phyloP scores from a whole-genome alignment of 495 filamentous ascomycete species.

The Terfezia boudieri region DNA sequence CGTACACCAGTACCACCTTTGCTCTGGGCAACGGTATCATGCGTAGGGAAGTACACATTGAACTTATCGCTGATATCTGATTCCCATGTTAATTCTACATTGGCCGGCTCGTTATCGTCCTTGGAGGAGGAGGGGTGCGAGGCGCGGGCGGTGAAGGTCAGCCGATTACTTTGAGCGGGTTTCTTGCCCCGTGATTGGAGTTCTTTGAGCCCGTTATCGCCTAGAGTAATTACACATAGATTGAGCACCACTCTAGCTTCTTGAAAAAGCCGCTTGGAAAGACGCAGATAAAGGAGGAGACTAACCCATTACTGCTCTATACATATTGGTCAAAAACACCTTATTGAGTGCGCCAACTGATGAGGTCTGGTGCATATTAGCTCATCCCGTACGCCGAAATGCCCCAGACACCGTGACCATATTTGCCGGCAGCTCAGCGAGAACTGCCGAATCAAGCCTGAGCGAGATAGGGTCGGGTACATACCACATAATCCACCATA shows the following conservation, averaged over 20 bases:
- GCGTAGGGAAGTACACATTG: slow-evolving; percentile 65
- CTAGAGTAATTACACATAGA: neutral
- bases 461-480: slow-evolving; percentile 4
- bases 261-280: no score
- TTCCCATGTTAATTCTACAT: slow-evolving; percentile 12
- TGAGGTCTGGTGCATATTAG: slow-evolving; percentile 30
- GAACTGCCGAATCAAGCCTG: slow-evolving; percentile 1
- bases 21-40: slow-evolving; percentile 42
- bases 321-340: slow-evolving; percentile 45
- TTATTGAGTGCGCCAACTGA: slow-evolving; percentile 56
- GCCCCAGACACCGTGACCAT: no score
- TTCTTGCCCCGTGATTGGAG: neutral
- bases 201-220: slow-evolving; percentile 5
- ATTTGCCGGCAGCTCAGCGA: no score
- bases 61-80: slow-evolving; percentile 30
- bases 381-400: no score
- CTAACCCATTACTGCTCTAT: slow-evolving; percentile 51
- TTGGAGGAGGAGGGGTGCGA: neutral
- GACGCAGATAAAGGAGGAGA: neutral
- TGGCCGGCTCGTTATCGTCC: neutral
- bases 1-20: slow-evolving; percentile 28
- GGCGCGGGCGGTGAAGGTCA: neutral
- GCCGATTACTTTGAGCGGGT: neutral
- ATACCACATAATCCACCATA: slow-evolving; percentile 35
- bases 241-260: no score